Evolutionary conservation across 805 yeast genomes (phyloP), one percentile per base, ranked within the genome.

Genomic region (Metschnikowia anglica): DNA sequence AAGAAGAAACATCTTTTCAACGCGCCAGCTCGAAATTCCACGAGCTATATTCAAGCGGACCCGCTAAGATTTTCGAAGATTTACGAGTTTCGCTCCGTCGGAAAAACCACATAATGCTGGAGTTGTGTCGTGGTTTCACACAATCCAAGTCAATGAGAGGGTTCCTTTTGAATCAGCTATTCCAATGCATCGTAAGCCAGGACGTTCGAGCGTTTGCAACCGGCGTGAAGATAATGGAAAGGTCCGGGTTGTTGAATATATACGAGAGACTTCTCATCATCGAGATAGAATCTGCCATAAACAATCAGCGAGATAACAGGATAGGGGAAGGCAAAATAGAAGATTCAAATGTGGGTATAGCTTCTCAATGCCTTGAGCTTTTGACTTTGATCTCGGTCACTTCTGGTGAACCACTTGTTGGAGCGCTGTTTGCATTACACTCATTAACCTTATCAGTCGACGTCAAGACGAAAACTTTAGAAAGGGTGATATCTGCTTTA

Each of bases 371-470:
- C n/a, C 25, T 37, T 7, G 35, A 43, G 13, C 27, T 45, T 8
- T 35, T 42, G 31, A 34, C 34, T 2, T 25, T 18, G 3, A 20
- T 45, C 4, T 20, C 46, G 7, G 23, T 40, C 8, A 24, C 40
- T 17, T 27, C 37, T 5, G 53, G 51, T 5, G 48, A 44, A 15
- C 51, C 51, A 12, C 32, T 49, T 10, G 28, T 49, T 4, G 47
- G 47, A 4, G 45, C 48, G 2, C 53, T 44, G 51, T 37, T 44
- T 20, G 40, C 40, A 8, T 18, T 43, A 11, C 26, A 24, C 5
- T 17, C 39, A 15, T 12, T 23, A 15, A 37, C 30, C 3, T 19
- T 16, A 12, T 20, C 31, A 13, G 30, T 42, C 19, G 19, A 13
- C 5, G 31, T 48, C 27, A 35, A 35, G 5, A 21, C 51, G 10